Base-by-base conservation (phyloP, 2,329 filamentous ascomycete species). In the Botrytis paeoniae region DNA sequence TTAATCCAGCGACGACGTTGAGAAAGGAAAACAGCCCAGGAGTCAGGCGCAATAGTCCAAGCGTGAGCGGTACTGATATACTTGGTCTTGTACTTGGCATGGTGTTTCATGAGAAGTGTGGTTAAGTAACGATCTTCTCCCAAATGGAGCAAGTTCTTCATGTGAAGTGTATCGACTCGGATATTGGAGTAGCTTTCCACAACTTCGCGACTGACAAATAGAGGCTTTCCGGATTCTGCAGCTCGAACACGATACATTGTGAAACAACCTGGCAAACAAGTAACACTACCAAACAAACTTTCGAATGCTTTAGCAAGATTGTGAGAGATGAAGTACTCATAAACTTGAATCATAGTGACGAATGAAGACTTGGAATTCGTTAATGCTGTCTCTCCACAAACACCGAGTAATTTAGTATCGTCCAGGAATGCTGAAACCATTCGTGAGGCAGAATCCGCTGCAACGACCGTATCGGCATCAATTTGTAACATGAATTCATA, bases 1-100 rank as follows among this genome's bases (percentile, higher is more conserved):
- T 99, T 99, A 84, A 99, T 99, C 96, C 96, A 99, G 82, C 96
- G 93, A 86, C 96, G 95, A 87, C 96, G 94, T 84, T 99, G 96
- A 39, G 96, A 99, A 82, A 98, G 86, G 88, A 99, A 98, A 74
- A 99, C 94, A 60, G 87, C 85, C 93, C 94, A 98, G 75, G 92
- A 94, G 82, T 99, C 96, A 10, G 96, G 96, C 12, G 96, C 96
- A 79, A 98, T 95, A 20, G 96, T 99, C 94, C 94, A 98, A 39
- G 96, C 96, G 80, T 98, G 93, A 9, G 96, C 95, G 73, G 88
- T 87, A 86, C 93, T 93, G 80, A 97, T 94, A 82, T 97, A 99
- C 87, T 98, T 99, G 72, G 96, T 98, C 91, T 98, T 98, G 87
- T 96, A 98, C 86, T 93, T 93, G 78, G 91, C 87, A 83, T 98